phyloP scores from a whole-genome alignment of 805 yeast species.

The Martiniozyma abietophila region DNA sequence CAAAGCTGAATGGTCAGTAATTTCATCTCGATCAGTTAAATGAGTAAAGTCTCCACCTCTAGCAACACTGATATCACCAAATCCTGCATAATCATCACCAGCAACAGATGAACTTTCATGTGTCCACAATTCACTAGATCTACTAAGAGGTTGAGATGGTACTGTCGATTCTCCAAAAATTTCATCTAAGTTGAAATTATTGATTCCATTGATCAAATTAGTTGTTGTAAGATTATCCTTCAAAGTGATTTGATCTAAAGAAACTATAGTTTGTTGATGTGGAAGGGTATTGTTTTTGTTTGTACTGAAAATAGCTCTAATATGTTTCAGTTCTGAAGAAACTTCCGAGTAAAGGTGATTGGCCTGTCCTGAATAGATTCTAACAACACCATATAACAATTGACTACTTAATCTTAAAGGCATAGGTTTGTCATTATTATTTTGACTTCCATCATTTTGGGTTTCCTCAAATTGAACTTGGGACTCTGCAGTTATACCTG shows the following conservation, averaged over 20 bases:
- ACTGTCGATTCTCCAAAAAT: conserved; percentile 15
- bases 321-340: conserved; percentile 58
- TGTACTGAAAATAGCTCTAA: conserved; percentile 56
- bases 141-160: conserved; percentile 1
- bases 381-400: conserved; percentile 73
- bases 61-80: conserved; percentile 9
- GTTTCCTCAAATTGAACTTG: conserved; percentile 7
- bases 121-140: conserved; percentile 8
- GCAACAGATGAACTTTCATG: background rate
- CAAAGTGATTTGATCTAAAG: conserved; percentile 50
- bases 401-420: conserved; percentile 82
- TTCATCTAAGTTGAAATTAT: conserved; percentile 34
- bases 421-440: conserved; percentile 41
- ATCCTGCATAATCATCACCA: conserved; percentile 2
- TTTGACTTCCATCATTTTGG: background rate
- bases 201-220: conserved; percentile 63
- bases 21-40: conserved; percentile 10
- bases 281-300: conserved; percentile 47
- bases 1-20: conserved; percentile 12
- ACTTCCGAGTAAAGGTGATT: conserved; percentile 78
- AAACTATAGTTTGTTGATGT: conserved; percentile 50
- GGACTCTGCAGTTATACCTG: conserved; percentile 7
- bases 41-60: conserved; percentile 3
- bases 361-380: conserved; percentile 80
- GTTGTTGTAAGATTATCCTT: conserved; percentile 73